phyloP scores from a whole-genome alignment of 2,329 filamentous ascomycete species.

The Pochonia chlamydosporia region DNA sequence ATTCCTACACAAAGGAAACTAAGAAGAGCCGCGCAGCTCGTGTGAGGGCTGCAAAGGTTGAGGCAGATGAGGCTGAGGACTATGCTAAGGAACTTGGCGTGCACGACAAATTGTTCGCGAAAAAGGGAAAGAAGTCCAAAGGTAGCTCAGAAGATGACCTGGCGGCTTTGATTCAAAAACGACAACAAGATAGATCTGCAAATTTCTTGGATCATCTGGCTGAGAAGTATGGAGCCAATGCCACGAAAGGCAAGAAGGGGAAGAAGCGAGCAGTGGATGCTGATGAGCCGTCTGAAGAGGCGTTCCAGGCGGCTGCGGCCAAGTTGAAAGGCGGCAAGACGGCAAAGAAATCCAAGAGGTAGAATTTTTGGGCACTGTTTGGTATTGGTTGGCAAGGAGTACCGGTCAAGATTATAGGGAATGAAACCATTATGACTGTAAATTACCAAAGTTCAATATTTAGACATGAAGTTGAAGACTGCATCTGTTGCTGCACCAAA shows the following conservation, averaged over 20 bases:
- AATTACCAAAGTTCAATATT: too few relatives aligned
- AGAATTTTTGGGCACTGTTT: background rate
- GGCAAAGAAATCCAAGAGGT: conserved; percentile 5
- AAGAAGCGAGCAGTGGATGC: conserved; percentile 55
- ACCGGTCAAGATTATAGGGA: conserved; percentile 1
- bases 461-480: too few relatives aligned
- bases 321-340: conserved; percentile 31
- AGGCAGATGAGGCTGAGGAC: conserved; percentile 68
- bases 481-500: too few relatives aligned
- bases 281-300: conserved; percentile 52
- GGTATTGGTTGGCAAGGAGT: conserved; percentile 5
- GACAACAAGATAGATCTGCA: conserved; percentile 56
- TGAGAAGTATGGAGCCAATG: conserved; percentile 61
- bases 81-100: conserved; percentile 70
- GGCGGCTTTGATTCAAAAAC: conserved; percentile 67
- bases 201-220: conserved; percentile 69
- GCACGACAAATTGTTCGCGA: conserved; percentile 61
- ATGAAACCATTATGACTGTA: too few relatives aligned
- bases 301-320: conserved; percentile 51
- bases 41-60: conserved; percentile 55
- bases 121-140: conserved; percentile 40
- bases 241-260: conserved; percentile 40
- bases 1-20: conserved; percentile 68
- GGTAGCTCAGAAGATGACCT: conserved; percentile 47
- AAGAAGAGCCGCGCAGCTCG: conserved; percentile 56